Conservation (phyloP, 106 monocot species). For the Narthecium ossifragum region DNA sequence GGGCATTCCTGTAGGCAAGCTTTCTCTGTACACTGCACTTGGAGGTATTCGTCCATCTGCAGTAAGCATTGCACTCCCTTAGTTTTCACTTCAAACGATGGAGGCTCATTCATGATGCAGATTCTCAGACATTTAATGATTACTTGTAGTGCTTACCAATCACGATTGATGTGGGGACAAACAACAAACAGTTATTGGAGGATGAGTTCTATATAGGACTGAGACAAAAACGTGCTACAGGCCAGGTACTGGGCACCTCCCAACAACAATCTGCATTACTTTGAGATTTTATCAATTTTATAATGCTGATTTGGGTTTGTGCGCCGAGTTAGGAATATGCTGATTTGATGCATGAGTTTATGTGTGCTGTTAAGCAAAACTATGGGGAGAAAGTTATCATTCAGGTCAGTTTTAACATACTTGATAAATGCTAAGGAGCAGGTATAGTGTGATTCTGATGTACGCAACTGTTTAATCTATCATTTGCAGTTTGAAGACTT, state of each 20-base stretch:
- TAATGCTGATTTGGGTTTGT: conserved; percentile 13
- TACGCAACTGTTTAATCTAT: background rate
- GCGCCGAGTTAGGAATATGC: conserved; percentile 57
- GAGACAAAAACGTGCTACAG: conserved; percentile 70
- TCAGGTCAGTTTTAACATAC: conserved; percentile 42
- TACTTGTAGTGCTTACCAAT: conserved; percentile 69
- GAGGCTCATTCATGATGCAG: background rate
- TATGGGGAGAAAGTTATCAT: conserved; percentile 86
- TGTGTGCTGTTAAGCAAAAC: conserved; percentile 85
- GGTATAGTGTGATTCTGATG: background rate
- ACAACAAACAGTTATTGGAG: conserved; percentile 66
- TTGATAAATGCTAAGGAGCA: background rate
- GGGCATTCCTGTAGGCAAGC: conserved; percentile 99
- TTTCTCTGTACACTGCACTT: conserved; percentile 92
- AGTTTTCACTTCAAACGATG: background rate
- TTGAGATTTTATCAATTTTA: background rate
- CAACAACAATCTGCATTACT: background rate
- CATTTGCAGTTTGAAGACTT: conserved; percentile 85
- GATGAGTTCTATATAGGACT: conserved; percentile 92
- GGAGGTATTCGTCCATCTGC: conserved; percentile 98
- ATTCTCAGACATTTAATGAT: background rate
- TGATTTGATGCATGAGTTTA: conserved; percentile 80
- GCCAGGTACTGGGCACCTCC: conserved; percentile 33
- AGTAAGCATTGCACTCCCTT: conserved; percentile 34
- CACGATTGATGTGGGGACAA: conserved; percentile 94